Conservation (phyloP, 176 grass and related monocot genomes). For the Carex littledalei region DNA sequence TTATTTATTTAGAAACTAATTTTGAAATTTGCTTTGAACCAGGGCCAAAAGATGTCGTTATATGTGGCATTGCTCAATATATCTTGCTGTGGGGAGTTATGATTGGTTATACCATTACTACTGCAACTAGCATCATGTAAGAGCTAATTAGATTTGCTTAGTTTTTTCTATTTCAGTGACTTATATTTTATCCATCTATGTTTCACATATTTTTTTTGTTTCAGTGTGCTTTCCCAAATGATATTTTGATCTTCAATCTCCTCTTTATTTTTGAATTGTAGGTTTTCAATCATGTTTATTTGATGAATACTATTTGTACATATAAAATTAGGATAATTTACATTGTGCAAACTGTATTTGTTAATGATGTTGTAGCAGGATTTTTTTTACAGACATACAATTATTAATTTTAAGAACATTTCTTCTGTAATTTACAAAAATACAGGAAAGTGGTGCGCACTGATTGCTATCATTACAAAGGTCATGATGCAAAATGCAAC, state of each 20-base stretch:
- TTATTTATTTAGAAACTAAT: not conserved
- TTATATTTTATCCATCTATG: not conserved
- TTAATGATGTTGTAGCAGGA: not conserved
- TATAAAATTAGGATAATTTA: not conserved
- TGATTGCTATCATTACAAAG: constrained; percentile 56
- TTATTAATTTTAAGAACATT: not conserved
- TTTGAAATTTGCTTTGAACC: not conserved
- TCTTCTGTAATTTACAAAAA: not conserved
- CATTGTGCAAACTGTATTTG: not conserved
- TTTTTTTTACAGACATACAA: not conserved
- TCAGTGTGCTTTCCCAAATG: not conserved
- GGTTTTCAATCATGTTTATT: not conserved
- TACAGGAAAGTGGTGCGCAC: constrained; percentile 69
- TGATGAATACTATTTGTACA: not conserved
- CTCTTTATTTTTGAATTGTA: not conserved
- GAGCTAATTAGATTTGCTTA: not conserved
- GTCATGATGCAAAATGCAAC: constrained; percentile 45
- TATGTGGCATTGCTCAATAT: constrained; percentile 66
- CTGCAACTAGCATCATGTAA: constrained; percentile 90
- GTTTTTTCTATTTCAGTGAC: not conserved
- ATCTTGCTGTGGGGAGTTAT: constrained; percentile 70
- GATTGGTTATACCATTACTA: constrained; percentile 88
- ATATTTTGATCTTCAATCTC: not conserved
- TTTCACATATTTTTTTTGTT: not conserved
- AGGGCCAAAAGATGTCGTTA: constrained; percentile 56